Percentiles rank a stretch among this genome's conserved stretches.
Conservation (phyloP, 768 basidiomycete species). For the Trametes cinnabarina region DNA sequence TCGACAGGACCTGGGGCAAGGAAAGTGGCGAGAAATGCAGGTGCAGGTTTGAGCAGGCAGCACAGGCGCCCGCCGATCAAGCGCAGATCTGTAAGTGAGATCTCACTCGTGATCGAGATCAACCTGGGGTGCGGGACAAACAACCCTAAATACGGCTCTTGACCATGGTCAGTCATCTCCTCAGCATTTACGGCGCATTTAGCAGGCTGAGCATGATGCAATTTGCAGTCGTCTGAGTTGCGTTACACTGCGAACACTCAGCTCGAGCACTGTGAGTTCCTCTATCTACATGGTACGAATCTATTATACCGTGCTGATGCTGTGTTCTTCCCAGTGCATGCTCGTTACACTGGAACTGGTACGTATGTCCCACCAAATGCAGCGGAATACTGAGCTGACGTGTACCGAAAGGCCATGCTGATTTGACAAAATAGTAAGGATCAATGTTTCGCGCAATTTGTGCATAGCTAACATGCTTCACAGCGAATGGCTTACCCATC, state of each 20-base stretch:
- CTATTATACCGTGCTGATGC: too few relatives aligned
- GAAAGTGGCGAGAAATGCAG: too few relatives aligned
- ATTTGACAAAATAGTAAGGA: constrained; percentile 90
- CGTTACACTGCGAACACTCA: constrained; percentile 97
- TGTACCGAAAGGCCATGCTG: constrained; percentile 76
- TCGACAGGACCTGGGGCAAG: too few relatives aligned
- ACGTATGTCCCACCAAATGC: constrained; percentile 27
- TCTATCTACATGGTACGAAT: too few relatives aligned
- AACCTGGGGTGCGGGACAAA: not conserved
- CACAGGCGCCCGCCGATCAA: constrained; percentile 8
- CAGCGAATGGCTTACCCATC: constrained; percentile 97
- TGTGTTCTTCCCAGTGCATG: constrained; percentile 93
- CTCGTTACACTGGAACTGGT: constrained; percentile 96
- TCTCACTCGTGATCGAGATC: constrained; percentile 4
- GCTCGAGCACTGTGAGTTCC: constrained; percentile 80
- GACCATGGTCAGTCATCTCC: constrained; percentile 26
- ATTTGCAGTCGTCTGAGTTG: constrained; percentile 76
- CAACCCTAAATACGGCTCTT: constrained; percentile 13
- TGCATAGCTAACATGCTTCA: constrained; percentile 10
- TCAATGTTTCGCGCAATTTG: not conserved
- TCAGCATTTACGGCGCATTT: not conserved
- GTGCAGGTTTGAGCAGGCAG: not conserved
- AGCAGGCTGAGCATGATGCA: constrained; percentile 11
- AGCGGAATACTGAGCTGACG: not conserved
- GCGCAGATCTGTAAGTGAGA: constrained; percentile 1